Evolutionary conservation across 1,284 basidiomycete genomes (phyloP).

Genomic region (Ganoderma sp.): DNA sequence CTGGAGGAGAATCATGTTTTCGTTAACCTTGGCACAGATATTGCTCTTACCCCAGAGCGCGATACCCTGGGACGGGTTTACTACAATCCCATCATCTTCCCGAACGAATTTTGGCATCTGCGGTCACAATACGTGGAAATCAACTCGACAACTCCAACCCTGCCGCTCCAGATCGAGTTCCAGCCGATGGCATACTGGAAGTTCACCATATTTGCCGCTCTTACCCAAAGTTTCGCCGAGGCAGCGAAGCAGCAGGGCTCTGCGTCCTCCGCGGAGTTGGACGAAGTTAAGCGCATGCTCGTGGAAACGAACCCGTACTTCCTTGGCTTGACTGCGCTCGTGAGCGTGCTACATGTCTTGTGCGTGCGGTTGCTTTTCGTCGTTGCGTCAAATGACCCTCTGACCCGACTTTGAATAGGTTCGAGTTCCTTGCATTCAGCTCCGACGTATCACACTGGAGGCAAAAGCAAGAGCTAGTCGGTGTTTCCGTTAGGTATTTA

Average conservation of each 20-base stretch:
- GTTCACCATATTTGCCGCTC: constrained; percentile 82
- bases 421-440: constrained; percentile 95
- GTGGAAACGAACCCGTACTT: constrained; percentile 95
- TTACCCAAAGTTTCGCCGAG: constrained; percentile 85
- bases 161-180: constrained; percentile 85
- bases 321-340: constrained; percentile 79
- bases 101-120: constrained; percentile 95
- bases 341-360: constrained; percentile 88
- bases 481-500: constrained; percentile 79
- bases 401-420: constrained; percentile 50
- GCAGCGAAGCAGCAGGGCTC: constrained; percentile 76
- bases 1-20: neutral
- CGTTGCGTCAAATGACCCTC: neutral
- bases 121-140: constrained; percentile 81
- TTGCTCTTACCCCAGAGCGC: constrained; percentile 63
- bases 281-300: constrained; percentile 93
- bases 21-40: constrained; percentile 48
- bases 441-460: constrained; percentile 95
- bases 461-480: constrained; percentile 86
- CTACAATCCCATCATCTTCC: constrained; percentile 89
- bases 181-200: constrained; percentile 87
- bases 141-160: constrained; percentile 72
- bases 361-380: constrained; percentile 48
- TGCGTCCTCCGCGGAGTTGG: constrained; percentile 73
- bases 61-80: constrained; percentile 67